Conservation (phyloP, 1,284 basidiomycete species). For the Puccinia coronata region DNA sequence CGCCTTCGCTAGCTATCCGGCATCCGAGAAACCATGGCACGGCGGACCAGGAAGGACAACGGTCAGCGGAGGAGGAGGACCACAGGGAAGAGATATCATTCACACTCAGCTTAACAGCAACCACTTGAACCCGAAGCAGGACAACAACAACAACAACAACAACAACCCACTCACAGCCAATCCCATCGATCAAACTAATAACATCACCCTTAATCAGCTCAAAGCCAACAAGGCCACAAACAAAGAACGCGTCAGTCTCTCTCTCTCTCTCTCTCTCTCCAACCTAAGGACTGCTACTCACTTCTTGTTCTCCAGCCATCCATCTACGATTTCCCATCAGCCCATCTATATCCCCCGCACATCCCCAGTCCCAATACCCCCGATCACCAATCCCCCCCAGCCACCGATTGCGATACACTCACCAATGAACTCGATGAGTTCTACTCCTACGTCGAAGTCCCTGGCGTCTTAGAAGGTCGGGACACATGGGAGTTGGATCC, state of each 20-base stretch:
- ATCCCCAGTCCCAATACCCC: neutral
- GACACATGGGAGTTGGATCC: constrained; percentile 67
- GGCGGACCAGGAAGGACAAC: constrained; percentile 42
- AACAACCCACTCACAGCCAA: neutral
- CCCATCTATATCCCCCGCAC: constrained; percentile 40
- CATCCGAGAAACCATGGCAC: constrained; percentile 42
- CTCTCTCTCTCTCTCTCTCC: neutral
- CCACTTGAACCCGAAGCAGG: neutral
- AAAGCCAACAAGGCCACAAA: constrained; percentile 65
- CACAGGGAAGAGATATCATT: constrained; percentile 37
- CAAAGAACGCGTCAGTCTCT: constrained; percentile 37
- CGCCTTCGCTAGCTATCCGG: neutral
- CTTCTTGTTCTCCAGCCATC: constrained; percentile 18
- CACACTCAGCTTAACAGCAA: neutral
- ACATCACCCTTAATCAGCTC: constrained; percentile 75
- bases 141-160: neutral
- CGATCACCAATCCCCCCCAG: neutral
- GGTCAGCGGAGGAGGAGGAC: constrained; percentile 34
- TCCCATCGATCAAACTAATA: neutral
- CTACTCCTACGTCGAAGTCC: constrained; percentile 95
- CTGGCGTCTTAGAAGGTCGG: constrained; percentile 81
- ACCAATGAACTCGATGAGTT: constrained; percentile 97
- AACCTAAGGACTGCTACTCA: neutral
- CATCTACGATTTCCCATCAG: constrained; percentile 42
- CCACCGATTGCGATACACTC: constrained; percentile 81